phyloP scores from a whole-genome alignment of 805 yeast genomes.

The Candida arabinofermentans region DNA sequence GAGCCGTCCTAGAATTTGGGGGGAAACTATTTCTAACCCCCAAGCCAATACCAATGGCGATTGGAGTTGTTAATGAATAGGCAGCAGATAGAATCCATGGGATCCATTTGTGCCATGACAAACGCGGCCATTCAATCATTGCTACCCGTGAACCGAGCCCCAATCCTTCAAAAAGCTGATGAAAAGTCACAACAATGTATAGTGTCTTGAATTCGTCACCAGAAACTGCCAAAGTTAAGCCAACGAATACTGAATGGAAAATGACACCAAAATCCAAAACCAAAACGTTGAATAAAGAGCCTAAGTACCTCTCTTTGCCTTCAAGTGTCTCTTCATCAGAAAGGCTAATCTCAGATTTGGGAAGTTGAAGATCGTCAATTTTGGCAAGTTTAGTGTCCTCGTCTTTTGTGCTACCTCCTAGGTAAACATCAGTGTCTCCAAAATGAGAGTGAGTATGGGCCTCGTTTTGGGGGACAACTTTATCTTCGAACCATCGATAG shows the following conservation, averaged over 20 bases:
- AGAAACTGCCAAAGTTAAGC: constrained; percentile 68
- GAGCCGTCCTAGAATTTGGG: constrained; percentile 53
- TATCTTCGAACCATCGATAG: constrained; percentile 38
- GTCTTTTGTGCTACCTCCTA: constrained; percentile 9
- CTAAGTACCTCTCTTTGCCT: constrained; percentile 45
- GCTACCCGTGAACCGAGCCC: constrained; percentile 79
- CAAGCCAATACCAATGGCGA: constrained; percentile 74
- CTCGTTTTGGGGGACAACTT: constrained; percentile 19
- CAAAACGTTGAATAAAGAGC: constrained; percentile 49
- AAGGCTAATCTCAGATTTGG: constrained; percentile 1
- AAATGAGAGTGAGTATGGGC: constrained; percentile 50
- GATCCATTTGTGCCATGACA: constrained; percentile 33
- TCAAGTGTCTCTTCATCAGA: constrained; percentile 36
- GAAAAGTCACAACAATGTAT: constrained; percentile 60
- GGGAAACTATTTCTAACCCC: constrained; percentile 64
- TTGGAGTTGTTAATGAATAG: constrained; percentile 61
- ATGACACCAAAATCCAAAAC: constrained; percentile 73
- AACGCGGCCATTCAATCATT: constrained; percentile 42
- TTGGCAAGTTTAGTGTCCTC: constrained; percentile 27
- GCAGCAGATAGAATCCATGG: constrained; percentile 56
- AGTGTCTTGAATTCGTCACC: constrained; percentile 70
- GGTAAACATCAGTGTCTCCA: constrained; percentile 42
- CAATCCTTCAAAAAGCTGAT: constrained; percentile 79
- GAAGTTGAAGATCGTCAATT: constrained; percentile 10
- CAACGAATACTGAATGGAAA: constrained; percentile 78